phyloP scores from a whole-genome alignment of 257 asterid genomes.

The Solanum appendiculatum region DNA sequence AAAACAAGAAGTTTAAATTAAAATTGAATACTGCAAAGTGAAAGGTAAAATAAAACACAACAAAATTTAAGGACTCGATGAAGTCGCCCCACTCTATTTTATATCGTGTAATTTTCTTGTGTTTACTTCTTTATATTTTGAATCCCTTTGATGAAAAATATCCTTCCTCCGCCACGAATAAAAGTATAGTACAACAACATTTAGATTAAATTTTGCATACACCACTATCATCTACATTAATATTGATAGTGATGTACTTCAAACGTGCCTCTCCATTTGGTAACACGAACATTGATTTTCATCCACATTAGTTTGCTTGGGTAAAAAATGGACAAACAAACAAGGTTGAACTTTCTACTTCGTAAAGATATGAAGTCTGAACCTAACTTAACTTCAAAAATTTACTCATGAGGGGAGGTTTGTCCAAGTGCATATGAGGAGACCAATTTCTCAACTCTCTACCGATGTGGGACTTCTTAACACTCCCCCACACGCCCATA shows the following conservation, averaged over 20 bases:
- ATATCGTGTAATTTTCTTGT: too few species aligned
- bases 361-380: not conserved
- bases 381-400: not conserved
- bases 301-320: not conserved
- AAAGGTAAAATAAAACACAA: too few species aligned
- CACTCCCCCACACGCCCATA: not conserved
- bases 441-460: not conserved
- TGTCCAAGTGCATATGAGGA: not conserved
- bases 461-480: accelerated
- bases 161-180: too few species aligned
- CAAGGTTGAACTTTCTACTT: not conserved
- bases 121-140: too few species aligned
- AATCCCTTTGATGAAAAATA: too few species aligned
- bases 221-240: not conserved
- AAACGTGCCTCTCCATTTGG: not conserved
- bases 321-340: not conserved
- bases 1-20: too few species aligned
- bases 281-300: not conserved
- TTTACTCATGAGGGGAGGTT: not conserved
- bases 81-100: too few species aligned
- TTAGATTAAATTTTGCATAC: too few species aligned
- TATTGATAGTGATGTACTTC: not conserved
- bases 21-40: too few species aligned
- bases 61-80: too few species aligned
- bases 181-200: too few species aligned